A percentile compares a stretch with the other conserved stretches of the same genome.
Evolutionary conservation across 2,329 filamentous ascomycete genomes (phyloP).

Genomic region (Myriosclerotinia duriaeana): DNA sequence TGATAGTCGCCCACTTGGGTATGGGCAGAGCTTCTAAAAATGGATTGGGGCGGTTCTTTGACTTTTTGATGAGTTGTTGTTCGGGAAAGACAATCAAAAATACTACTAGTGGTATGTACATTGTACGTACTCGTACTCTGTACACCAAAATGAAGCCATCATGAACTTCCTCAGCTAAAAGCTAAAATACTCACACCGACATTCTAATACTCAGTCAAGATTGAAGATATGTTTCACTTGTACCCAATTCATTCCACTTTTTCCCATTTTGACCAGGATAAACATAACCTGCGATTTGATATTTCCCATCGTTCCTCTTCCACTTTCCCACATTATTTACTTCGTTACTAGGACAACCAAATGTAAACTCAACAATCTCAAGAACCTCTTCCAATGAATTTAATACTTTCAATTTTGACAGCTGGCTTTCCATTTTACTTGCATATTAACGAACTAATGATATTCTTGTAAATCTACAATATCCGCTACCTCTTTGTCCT

Average conservation of each 20-base stretch:
- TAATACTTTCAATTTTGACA: not conserved
- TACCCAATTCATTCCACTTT: constrained; percentile 7
- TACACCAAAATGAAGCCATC: too few relatives aligned
- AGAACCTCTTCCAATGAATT: not conserved
- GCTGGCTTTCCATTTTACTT: not conserved
- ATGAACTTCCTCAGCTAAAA: too few relatives aligned
- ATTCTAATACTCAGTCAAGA: not conserved
- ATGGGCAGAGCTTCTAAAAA: not conserved
- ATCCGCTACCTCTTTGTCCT: not conserved
- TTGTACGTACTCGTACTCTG: too few relatives aligned
- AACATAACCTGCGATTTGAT: not conserved
- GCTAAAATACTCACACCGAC: too few relatives aligned
- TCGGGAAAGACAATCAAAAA: not conserved
- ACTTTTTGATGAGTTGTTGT: not conserved
- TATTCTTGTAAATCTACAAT: not conserved
- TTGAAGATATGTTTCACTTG: not conserved
- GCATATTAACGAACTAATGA: not conserved
- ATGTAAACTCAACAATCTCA: not conserved
- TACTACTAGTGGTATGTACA: too few relatives aligned
- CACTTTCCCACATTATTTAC: not conserved
- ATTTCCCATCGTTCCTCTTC: not conserved
- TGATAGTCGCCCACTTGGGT: not conserved
- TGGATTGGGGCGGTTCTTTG: not conserved
- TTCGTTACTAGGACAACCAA: constrained; percentile 14
- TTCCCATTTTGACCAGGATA: not conserved